These are phyloP conservation scores for Rhinocladiella mackenziei DNA, from an alignment of 2,329 filamentous ascomycete genomes.

Conservation along the genomic window DNA sequence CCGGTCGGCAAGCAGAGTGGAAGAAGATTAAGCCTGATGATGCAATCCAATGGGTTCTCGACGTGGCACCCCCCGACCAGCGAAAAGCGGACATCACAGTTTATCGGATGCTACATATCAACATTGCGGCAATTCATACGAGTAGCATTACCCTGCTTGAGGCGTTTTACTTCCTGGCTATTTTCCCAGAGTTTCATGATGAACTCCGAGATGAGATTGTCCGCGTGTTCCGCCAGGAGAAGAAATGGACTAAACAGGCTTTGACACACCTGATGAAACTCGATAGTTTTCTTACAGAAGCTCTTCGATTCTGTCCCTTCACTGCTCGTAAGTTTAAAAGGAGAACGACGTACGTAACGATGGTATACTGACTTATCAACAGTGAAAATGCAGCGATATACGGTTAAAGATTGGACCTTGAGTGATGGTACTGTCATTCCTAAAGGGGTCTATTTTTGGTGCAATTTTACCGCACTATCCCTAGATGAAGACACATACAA, in stretches of 20 bases:
- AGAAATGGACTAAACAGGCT: slow-evolving; percentile 35
- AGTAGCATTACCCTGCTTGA: not conserved
- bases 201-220: slow-evolving; percentile 52
- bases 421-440: not conserved
- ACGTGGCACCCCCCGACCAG: too few species aligned
- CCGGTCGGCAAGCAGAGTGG: too few species aligned
- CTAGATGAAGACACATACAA: slow-evolving; percentile 6
- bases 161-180: slow-evolving; percentile 51
- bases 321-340: slow-evolving; percentile 3
- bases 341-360: not conserved
- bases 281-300: slow-evolving; percentile 38
- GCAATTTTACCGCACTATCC: slow-evolving; percentile 13
- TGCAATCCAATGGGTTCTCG: too few species aligned
- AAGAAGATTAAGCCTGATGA: too few species aligned
- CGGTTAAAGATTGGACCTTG: not conserved
- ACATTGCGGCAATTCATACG: slow-evolving; percentile 7
- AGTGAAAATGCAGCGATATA: not conserved
- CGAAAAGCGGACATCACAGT: too few species aligned
- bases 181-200: slow-evolving; percentile 49
- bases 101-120: too few species aligned
- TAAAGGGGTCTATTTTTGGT: not conserved
- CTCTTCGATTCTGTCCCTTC: slow-evolving; percentile 5
- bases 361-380: not conserved
- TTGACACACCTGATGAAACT: slow-evolving; percentile 35
- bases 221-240: slow-evolving; percentile 41